These are phyloP conservation scores for Ceratopteris richardii DNA, from an alignment of 75 land plant species.

Conservation along the genomic window DNA sequence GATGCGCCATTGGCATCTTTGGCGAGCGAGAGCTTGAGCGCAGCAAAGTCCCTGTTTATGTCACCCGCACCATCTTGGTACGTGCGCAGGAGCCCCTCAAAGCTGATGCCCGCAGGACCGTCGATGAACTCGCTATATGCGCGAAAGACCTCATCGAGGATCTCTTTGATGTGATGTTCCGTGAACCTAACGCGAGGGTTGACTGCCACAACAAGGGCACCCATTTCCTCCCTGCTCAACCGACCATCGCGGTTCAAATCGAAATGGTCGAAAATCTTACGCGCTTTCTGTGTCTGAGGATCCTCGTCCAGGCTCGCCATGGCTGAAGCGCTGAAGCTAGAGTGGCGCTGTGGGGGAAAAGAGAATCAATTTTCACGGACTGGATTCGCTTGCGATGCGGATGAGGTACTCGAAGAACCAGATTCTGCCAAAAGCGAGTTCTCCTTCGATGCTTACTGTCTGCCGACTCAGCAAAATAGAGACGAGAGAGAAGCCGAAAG, in stretches of 20 bases:
- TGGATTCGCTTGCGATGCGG: too few species aligned
- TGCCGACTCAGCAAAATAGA: too few species aligned
- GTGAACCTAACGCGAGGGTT: constrained; percentile 37
- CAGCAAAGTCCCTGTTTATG: constrained; percentile 34
- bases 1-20: constrained; percentile 1
- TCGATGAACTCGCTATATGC: constrained; percentile 33
- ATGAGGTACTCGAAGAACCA: too few species aligned
- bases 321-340: too few species aligned
- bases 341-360: too few species aligned
- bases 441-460: too few species aligned
- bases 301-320: not conserved
- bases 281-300: constrained; percentile 9
- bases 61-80: constrained; percentile 39
- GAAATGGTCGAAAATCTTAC: constrained; percentile 28
- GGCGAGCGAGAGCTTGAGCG: constrained; percentile 24
- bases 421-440: too few species aligned
- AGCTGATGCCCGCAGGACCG: constrained; percentile 26
- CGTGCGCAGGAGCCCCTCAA: constrained; percentile 27
- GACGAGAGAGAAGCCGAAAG: too few species aligned
- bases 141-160: constrained; percentile 33
- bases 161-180: constrained; percentile 26
- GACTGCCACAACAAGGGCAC: constrained; percentile 30
- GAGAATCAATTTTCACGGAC: too few species aligned
- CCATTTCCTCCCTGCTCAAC: constrained; percentile 32
- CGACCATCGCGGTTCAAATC: constrained; percentile 25